phyloP scores from a whole-genome alignment of 2,329 filamentous ascomycete species.

The Colletotrichum endophyticum region DNA sequence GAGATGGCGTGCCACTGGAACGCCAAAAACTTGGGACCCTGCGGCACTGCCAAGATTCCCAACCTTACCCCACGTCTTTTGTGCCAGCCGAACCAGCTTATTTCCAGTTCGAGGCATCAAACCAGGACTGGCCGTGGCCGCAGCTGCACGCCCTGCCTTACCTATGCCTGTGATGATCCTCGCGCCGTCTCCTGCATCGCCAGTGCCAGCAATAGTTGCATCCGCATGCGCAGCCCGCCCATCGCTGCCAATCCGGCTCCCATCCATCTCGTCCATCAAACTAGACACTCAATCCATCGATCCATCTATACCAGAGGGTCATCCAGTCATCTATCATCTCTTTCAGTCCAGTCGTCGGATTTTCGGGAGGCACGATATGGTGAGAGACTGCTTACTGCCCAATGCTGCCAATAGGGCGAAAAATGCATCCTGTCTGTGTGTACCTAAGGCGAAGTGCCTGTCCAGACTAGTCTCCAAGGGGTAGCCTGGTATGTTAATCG shows the following conservation, averaged over 20 bases:
- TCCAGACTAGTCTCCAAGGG: constrained; percentile 11
- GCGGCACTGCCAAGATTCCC: constrained; percentile 15
- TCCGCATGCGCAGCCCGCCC: background rate
- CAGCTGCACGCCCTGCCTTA: constrained; percentile 4
- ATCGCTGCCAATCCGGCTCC: background rate
- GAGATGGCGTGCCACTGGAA: constrained; percentile 17
- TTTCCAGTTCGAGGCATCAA: constrained; percentile 18
- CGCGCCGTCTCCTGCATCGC: constrained; percentile 3
- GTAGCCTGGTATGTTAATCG: constrained; percentile 10
- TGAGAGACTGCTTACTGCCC: constrained; percentile 9
- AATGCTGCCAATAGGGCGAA: constrained; percentile 1
- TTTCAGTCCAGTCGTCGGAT: background rate
- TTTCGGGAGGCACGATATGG: background rate
- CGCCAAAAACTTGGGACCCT: constrained; percentile 11
- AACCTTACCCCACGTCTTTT: constrained; percentile 21
- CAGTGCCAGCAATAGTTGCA: background rate
- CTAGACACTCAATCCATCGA: background rate
- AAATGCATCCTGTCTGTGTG: constrained; percentile 13
- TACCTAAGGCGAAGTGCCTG: background rate
- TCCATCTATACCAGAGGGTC: background rate
- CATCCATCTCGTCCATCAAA: background rate
- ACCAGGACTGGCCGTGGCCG: background rate
- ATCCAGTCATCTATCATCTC: background rate
- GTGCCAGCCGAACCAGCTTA: constrained; percentile 16
- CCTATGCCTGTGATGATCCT: constrained; percentile 20